Conservation (phyloP, 2,329 filamentous ascomycete species). For the Ophiostoma angusticollis region DNA sequence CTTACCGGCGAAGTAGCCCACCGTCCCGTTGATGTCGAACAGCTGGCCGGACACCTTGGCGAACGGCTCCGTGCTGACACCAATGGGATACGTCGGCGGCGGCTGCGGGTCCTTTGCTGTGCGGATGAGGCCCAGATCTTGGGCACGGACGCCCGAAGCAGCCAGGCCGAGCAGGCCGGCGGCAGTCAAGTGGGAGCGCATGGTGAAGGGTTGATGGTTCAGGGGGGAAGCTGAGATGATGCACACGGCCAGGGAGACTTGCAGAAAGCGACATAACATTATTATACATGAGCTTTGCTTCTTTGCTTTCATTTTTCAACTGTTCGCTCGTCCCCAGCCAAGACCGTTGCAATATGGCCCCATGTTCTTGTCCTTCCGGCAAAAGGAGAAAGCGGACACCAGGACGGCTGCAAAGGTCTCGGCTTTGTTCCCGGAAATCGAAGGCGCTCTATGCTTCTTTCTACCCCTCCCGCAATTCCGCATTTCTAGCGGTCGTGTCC, state of each 20-base stretch:
- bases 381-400: neutral
- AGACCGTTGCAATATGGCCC: neutral
- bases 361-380: neutral
- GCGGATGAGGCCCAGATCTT: neutral
- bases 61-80: constrained; percentile 7
- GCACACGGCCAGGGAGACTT: no score
- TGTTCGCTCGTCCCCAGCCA: neutral
- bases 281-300: no score
- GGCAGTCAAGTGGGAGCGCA: neutral
- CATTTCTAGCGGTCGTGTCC: no score
- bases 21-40: constrained; percentile 11
- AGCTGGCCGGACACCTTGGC: constrained; percentile 8
- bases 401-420: no score
- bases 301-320: neutral
- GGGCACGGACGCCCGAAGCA: neutral
- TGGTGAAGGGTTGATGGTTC: no score
- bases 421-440: neutral
- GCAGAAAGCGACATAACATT: no score
- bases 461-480: no score
- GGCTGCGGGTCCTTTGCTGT: constrained; percentile 1
- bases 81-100: constrained; percentile 8
- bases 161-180: neutral
- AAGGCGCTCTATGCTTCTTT: no score
- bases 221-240: no score
- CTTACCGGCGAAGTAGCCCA: constrained; percentile 10